A percentile compares a stretch with the other conserved stretches of the same genome.
Conservation (phyloP, 495 filamentous ascomycete genomes). For the Hyaloscypha variabilis region DNA sequence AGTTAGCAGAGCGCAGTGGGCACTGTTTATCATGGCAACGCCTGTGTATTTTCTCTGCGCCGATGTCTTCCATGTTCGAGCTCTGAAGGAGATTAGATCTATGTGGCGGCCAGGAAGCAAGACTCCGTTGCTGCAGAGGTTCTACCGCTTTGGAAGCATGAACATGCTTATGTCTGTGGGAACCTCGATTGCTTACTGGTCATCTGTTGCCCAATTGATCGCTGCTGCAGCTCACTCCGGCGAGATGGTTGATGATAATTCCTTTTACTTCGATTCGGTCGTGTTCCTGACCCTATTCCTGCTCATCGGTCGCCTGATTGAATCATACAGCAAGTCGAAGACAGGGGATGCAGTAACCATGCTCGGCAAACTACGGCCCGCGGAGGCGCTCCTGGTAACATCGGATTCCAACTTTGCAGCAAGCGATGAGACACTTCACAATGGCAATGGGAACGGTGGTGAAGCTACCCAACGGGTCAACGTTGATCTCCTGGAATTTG, state of each 20-base stretch:
- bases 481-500: conserved; percentile 80
- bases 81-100: conserved; percentile 75
- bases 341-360: conserved; percentile 86
- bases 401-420: conserved; percentile 26
- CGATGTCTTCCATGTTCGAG: conserved; percentile 81
- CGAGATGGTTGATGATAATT: conserved; percentile 45
- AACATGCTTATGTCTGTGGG: conserved; percentile 90
- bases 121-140: conserved; percentile 72
- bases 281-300: conserved; percentile 94
- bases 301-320: conserved; percentile 74
- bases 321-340: conserved; percentile 91
- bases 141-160: conserved; percentile 96
- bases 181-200: conserved; percentile 85
- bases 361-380: conserved; percentile 77
- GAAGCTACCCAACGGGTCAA: conserved; percentile 37
- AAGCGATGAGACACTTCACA: conserved; percentile 8
- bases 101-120: conserved; percentile 83
- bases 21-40: conserved; percentile 83
- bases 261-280: conserved; percentile 92
- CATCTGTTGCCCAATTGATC: conserved; percentile 78
- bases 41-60: conserved; percentile 90
- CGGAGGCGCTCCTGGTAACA: conserved; percentile 71
- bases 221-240: conserved; percentile 38
- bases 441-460: background rate
- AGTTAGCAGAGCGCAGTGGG: conserved; percentile 78